Evolutionary conservation across 768 basidiomycete genomes (phyloP).

Genomic region (Agrocybe pediades): DNA sequence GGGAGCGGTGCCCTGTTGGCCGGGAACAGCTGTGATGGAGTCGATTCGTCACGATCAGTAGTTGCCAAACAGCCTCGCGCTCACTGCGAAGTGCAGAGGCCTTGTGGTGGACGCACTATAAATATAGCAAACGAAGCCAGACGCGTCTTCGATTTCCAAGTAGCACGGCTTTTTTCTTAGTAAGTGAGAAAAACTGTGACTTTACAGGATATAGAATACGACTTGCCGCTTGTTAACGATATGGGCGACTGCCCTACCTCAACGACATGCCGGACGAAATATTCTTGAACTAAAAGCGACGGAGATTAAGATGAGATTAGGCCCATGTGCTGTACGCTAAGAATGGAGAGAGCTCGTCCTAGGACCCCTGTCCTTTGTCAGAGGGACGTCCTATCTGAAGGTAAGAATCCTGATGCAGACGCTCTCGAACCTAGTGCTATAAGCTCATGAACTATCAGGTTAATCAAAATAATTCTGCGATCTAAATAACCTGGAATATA

Average conservation of each 20-base stretch:
- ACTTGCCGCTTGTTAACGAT: background rate
- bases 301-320: background rate
- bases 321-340: background rate
- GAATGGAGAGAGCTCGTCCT: background rate
- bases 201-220: background rate
- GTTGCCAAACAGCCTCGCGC: background rate
- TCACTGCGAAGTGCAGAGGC: background rate
- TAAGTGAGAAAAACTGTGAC: constrained; percentile 5
- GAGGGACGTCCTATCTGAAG: no score
- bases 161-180: background rate
- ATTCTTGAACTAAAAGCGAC: background rate
- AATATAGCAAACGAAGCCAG: background rate
- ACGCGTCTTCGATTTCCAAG: background rate
- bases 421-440: no score
- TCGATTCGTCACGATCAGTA: background rate
- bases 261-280: background rate
- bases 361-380: no score
- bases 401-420: no score
- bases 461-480: no score
- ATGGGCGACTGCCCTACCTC: background rate
- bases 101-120: constrained; percentile 11
- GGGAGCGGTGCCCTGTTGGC: background rate
- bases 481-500: no score
- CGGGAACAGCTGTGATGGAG: background rate
- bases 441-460: background rate